Evolutionary conservation across 2,329 filamentous ascomycete genomes (phyloP), one percentile per base, ranked within the genome.

Genomic region (Aspergillus sp.): DNA sequence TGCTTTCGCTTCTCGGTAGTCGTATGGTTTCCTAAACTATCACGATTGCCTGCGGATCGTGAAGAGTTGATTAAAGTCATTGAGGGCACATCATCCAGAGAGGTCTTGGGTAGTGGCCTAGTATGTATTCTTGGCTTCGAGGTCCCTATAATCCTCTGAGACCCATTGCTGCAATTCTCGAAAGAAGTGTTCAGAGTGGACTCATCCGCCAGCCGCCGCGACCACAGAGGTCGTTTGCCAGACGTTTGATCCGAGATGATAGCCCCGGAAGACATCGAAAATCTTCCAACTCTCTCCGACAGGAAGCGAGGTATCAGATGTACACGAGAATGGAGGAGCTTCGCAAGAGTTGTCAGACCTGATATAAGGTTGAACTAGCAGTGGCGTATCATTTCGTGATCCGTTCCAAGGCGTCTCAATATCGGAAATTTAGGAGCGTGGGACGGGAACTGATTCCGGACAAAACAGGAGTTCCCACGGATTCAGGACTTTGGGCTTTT

Each of bases 71-170:
- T 71, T 17, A 73, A 72, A 30, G 25, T 30, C 41, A 68, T 66
- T 46, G 71, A 67, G 27, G 68, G 64, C 49, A 70, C 67, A 54
- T 76, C 75, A 50, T 74, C 71, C 41, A 69, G 67, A 17, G 76
- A 75, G 52, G 76, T 67, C 60, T 76, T 73, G 45, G 79, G 65
- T 50, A 80, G 74, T 2, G 79, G 77, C 60, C 80, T 81, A 61
- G 79, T 74, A 60, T 77, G 78, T 3, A 59, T 56, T 43, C 67
- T 67, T 20, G 60, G 49, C 44, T 61, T 66, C 1, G 53, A 41
- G 7, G 52, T 48, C 37, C 37, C 39, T 17, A 58, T 56, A 44
- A 47, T 47, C 49, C 53, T 60, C 27, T 55, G 49, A n/a, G 56
- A 49, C 41, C 55, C 53, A 46, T 53, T 47, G 33, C 53, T 50